Percentiles rank a stretch among this genome's conserved stretches.
These are phyloP conservation scores for Vigna angularis DNA, from an alignment of 306 rosid species.

Conservation along the genomic window DNA sequence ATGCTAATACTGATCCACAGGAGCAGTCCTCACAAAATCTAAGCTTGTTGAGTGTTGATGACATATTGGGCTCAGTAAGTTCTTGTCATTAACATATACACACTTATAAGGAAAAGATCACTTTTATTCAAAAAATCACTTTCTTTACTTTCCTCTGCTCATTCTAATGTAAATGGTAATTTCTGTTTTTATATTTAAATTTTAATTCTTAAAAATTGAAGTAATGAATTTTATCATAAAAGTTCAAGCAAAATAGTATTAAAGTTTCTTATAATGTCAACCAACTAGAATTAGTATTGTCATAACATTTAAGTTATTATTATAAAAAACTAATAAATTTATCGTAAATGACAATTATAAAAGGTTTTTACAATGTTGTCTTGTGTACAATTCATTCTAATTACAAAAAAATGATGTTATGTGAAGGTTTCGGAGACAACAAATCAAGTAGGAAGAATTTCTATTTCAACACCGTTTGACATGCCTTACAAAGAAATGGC, in stretches of 20 bases:
- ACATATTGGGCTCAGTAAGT: constrained; percentile 77
- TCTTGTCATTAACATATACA: constrained; percentile 19
- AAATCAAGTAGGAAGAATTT: constrained; percentile 73
- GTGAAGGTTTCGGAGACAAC: constrained; percentile 71
- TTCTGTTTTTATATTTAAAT: no score
- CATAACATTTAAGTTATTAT: background rate
- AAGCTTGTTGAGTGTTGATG: constrained; percentile 69
- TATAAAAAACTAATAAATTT: background rate
- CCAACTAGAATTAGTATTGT: no score
- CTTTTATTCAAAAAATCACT: no score
- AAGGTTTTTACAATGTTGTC: background rate
- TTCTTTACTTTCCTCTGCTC: no score
- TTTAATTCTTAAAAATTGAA: no score
- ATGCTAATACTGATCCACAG: constrained; percentile 43
- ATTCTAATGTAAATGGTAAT: no score
- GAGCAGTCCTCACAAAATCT: constrained; percentile 45
- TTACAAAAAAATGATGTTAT: background rate
- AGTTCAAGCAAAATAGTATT: no score
- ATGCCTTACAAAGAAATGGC: constrained; percentile 91
- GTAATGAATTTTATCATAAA: no score
- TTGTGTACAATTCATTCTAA: background rate
- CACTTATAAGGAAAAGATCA: background rate
- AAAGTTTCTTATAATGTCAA: no score
- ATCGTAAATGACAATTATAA: background rate
- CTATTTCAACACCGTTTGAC: constrained; percentile 63